phyloP scores from a whole-genome alignment of 2,329 filamentous ascomycete species.

The Botrytis porri region DNA sequence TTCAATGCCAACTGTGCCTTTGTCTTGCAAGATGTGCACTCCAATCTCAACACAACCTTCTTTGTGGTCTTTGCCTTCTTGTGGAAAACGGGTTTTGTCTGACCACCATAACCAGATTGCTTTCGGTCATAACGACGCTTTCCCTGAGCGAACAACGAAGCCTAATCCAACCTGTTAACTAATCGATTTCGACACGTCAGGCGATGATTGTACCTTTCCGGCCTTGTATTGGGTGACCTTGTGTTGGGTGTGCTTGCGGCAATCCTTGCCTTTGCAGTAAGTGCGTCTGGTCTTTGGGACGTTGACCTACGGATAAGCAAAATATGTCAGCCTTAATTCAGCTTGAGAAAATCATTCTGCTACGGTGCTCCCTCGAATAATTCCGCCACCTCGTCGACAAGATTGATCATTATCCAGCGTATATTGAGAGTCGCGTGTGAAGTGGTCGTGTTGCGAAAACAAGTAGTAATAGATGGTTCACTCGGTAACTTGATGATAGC shows the following conservation, averaged over 20 bases:
- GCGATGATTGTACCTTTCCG: conserved; percentile 65
- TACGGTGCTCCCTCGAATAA: background rate
- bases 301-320: conserved; percentile 65
- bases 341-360: background rate
- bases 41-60: conserved; percentile 98
- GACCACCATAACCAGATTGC: conserved; percentile 99
- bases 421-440: background rate
- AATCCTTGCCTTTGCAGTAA: conserved; percentile 96
- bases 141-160: conserved; percentile 94
- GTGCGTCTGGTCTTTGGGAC: conserved; percentile 97
- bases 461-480: background rate
- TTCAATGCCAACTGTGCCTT: conserved; percentile 98
- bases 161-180: conserved; percentile 43
- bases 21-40: conserved; percentile 97
- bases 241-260: conserved; percentile 88
- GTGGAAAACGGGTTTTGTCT: conserved; percentile 99
- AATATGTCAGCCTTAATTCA: conserved; percentile 15
- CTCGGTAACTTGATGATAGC: background rate
- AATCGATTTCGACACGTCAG: conserved; percentile 23
- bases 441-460: background rate
- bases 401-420: background rate
- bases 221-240: conserved; percentile 97
- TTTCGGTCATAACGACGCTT: conserved; percentile 99
- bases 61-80: conserved; percentile 99
- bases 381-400: background rate